A percentile compares a stretch with the other conserved stretches of the same genome.
These are phyloP conservation scores for Annulohypoxylon nitens DNA, from an alignment of 495 filamentous ascomycete species.

Conservation along the genomic window DNA sequence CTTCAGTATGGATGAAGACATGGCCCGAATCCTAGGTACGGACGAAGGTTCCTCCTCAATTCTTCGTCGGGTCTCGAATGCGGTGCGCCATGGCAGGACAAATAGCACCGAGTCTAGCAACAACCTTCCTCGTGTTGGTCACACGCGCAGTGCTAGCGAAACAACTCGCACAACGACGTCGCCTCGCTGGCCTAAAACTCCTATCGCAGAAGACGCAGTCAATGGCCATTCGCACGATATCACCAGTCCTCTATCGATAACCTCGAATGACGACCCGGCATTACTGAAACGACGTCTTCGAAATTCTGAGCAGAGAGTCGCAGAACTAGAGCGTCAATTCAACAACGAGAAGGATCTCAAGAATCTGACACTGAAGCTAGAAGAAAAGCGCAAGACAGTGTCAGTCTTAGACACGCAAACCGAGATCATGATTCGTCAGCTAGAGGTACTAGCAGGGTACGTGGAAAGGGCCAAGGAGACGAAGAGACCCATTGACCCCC, in stretches of 20 bases:
- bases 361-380: constrained; percentile 84
- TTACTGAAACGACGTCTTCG: constrained; percentile 82
- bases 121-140: constrained; percentile 55
- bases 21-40: constrained; percentile 80
- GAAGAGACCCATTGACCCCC: constrained; percentile 77
- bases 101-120: constrained; percentile 73
- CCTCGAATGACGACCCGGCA: constrained; percentile 76
- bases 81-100: constrained; percentile 92
- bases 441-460: constrained; percentile 81
- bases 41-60: constrained; percentile 80
- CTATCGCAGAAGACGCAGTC: constrained; percentile 73
- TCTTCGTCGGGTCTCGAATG: constrained; percentile 88
- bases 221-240: constrained; percentile 69
- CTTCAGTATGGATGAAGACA: constrained; percentile 91
- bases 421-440: constrained; percentile 92
- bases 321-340: constrained; percentile 82
- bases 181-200: constrained; percentile 78
- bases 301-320: constrained; percentile 81
- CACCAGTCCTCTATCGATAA: constrained; percentile 76
- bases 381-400: constrained; percentile 95
- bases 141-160: constrained; percentile 69
- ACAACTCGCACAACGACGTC: constrained; percentile 67
- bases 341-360: constrained; percentile 82
- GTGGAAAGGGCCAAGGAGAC: constrained; percentile 76
- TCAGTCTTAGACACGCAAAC: constrained; percentile 95